These are phyloP conservation scores for Penicillium polonicum DNA, from an alignment of 2,329 filamentous ascomycete species.

Conservation along the genomic window DNA sequence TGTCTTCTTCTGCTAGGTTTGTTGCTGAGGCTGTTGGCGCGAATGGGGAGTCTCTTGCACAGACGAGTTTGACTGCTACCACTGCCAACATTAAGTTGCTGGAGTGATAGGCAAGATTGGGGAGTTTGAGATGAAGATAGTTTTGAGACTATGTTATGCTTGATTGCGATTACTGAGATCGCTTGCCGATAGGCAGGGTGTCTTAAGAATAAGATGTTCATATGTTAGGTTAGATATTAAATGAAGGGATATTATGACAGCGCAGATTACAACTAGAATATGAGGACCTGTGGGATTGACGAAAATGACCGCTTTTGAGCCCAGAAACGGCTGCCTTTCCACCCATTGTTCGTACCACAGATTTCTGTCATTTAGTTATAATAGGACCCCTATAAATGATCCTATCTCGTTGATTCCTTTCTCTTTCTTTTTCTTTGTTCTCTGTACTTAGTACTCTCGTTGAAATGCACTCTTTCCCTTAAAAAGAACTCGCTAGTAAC, in stretches of 20 bases:
- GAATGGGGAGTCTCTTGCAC: not conserved
- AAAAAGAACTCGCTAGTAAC: too few relatives aligned
- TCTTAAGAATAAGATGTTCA: not conserved
- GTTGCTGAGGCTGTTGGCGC: not conserved
- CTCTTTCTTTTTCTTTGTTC: too few relatives aligned
- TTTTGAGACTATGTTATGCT: not conserved
- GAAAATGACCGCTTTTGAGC: too few relatives aligned
- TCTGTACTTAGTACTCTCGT: too few relatives aligned
- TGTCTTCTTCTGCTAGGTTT: not conserved
- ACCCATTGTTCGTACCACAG: too few relatives aligned
- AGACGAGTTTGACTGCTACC: not conserved
- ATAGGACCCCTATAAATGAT: too few relatives aligned
- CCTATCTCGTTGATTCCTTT: too few relatives aligned
- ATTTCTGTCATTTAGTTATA: too few relatives aligned
- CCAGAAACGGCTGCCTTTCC: too few relatives aligned
- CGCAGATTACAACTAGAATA: not conserved
- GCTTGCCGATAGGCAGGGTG: rapidly evolving
- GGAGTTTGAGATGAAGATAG: not conserved
- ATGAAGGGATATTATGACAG: not conserved
- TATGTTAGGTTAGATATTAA: not conserved
- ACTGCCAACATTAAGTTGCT: not conserved
- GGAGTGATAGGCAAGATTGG: not conserved
- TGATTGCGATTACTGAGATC: not conserved
- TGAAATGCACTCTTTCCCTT: too few relatives aligned
- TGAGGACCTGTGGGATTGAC: too few relatives aligned